Conservation (phyloP, 2,329 filamentous ascomycete genomes). For the Penicillium olsonii region DNA sequence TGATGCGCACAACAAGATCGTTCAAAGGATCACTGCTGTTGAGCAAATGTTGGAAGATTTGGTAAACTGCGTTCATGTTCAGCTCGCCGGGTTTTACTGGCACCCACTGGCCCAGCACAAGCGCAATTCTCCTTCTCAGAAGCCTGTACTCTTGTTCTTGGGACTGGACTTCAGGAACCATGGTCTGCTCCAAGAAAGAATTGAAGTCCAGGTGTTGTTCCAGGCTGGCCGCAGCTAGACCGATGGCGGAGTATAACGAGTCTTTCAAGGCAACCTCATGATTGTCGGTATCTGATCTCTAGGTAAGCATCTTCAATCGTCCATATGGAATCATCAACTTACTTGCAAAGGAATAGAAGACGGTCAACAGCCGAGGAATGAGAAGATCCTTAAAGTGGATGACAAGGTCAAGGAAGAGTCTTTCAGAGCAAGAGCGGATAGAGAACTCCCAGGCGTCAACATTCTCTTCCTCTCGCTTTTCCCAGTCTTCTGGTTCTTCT, state of each 20-base stretch:
- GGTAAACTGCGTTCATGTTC: conserved; percentile 74
- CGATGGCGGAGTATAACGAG: conserved; percentile 90
- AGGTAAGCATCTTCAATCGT: conserved; percentile 16
- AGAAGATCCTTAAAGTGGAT: conserved; percentile 84
- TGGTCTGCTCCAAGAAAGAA: conserved; percentile 69
- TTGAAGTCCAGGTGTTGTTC: conserved; percentile 80
- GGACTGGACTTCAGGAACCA: conserved; percentile 77
- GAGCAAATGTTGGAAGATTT: conserved; percentile 85
- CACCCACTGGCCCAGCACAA: conserved; percentile 88
- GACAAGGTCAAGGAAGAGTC: conserved; percentile 87
- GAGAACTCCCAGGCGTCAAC: conserved; percentile 90
- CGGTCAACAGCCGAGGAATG: conserved; percentile 73
- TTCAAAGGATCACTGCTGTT: conserved; percentile 76
- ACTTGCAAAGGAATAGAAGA: conserved; percentile 77
- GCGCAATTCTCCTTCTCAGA: conserved; percentile 81
- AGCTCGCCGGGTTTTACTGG: conserved; percentile 70
- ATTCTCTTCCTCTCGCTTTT: conserved; percentile 81
- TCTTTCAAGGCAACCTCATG: conserved; percentile 82
- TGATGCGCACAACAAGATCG: conserved; percentile 88
- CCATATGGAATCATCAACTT: conserved; percentile 37
- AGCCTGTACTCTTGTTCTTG: conserved; percentile 71
- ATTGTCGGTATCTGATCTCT: conserved; percentile 53
- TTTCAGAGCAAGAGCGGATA: conserved; percentile 88
- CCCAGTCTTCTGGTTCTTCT: conserved; percentile 94
- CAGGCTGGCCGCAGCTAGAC: conserved; percentile 77